Percentiles rank a stretch among this genome's conserved stretches.
These are phyloP conservation scores for Erodium maritimum DNA, from an alignment of 345 rosid species.

Conservation along the genomic window DNA sequence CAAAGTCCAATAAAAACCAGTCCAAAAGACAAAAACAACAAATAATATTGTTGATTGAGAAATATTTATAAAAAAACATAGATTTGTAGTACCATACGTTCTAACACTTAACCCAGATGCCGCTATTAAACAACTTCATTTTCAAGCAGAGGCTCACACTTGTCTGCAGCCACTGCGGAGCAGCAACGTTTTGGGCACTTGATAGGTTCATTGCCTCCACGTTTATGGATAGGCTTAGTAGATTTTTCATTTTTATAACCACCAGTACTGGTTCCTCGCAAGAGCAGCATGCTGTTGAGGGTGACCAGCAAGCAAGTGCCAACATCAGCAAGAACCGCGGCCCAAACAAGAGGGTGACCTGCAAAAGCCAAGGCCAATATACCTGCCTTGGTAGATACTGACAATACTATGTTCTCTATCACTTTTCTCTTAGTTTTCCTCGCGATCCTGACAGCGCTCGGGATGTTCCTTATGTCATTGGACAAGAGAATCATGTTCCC, in stretches of 20 bases:
- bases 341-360: slow-evolving; percentile 79
- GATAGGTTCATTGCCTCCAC: neutral
- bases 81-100: too few species aligned
- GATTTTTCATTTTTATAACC: neutral
- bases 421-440: slow-evolving; percentile 47
- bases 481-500: slow-evolving; percentile 66
- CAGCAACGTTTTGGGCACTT: neutral
- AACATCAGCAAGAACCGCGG: slow-evolving; percentile 73
- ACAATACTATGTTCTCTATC: slow-evolving; percentile 41
- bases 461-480: slow-evolving; percentile 54
- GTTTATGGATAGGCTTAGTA: neutral
- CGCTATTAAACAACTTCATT: too few species aligned
- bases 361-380: slow-evolving; percentile 59
- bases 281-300: slow-evolving; percentile 59
- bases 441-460: slow-evolving; percentile 49
- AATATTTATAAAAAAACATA: too few species aligned
- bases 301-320: slow-evolving; percentile 75
- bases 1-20: too few species aligned
- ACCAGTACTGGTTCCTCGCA: slow-evolving; percentile 13
- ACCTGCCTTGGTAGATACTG: slow-evolving; percentile 44
- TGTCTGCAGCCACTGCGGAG: neutral
- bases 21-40: too few species aligned
- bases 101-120: too few species aligned
- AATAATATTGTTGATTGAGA: too few species aligned
- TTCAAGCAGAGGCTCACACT: neutral